Conservation (phyloP, 441 rosid species). For the Pelargonium cotyledonis region DNA sequence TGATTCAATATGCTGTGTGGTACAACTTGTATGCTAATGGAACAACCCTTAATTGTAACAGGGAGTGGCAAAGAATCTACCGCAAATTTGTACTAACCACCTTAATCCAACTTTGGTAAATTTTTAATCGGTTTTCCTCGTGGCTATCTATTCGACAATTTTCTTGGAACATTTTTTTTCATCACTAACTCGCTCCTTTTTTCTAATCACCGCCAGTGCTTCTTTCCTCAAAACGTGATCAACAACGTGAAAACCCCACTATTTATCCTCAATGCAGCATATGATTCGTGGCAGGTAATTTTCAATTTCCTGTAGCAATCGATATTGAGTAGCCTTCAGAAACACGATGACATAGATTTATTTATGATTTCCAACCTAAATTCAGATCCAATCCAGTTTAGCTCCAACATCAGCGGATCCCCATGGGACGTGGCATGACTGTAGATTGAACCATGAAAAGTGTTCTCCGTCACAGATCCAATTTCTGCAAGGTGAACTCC, state of each 20-base stretch:
- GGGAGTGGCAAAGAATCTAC: slow-evolving; percentile 53
- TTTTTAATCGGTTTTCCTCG: neutral
- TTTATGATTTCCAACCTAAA: slow-evolving; percentile 8
- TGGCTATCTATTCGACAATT: neutral
- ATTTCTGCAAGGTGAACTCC: slow-evolving; percentile 53
- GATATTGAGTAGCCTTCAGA: neutral
- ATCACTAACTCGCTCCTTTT: slow-evolving; percentile 11
- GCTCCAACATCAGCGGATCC: slow-evolving; percentile 94
- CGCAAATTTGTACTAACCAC: slow-evolving; percentile 54
- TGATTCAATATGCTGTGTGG: no score
- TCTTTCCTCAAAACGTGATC: slow-evolving; percentile 80
- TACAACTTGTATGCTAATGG: slow-evolving; percentile 8
- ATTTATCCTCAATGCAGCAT: slow-evolving; percentile 79
- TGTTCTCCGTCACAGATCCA: slow-evolving; percentile 62
- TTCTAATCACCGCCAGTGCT: slow-evolving; percentile 45
- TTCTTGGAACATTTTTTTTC: neutral
- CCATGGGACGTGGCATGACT: slow-evolving; percentile 71
- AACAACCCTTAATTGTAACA: slow-evolving; percentile 26
- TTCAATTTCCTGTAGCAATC: neutral
- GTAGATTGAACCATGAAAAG: slow-evolving; percentile 66
- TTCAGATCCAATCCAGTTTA: slow-evolving; percentile 71
- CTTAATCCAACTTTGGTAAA: slow-evolving; percentile 73
- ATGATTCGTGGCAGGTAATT: slow-evolving; percentile 89
- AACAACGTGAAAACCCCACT: slow-evolving; percentile 56
- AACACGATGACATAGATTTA: neutral